These are phyloP conservation scores for Vitis cinerea DNA, from an alignment of 164 flowering plant species.

Conservation along the genomic window DNA sequence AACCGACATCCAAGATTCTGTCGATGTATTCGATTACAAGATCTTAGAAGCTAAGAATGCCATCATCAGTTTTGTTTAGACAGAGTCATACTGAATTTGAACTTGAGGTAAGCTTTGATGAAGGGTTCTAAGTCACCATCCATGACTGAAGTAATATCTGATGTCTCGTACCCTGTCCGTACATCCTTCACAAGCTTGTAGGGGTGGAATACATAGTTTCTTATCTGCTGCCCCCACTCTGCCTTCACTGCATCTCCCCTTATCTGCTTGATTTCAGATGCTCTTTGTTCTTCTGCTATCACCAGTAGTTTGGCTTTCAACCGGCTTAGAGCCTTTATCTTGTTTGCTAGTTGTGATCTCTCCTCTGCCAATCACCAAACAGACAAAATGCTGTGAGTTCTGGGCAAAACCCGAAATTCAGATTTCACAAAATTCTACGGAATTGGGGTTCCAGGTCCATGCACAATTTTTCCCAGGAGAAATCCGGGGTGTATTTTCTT, in stretches of 20 bases:
- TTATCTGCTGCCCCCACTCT: slow-evolving; percentile 97
- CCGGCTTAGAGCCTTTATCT: slow-evolving; percentile 80
- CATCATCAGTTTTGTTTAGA: slow-evolving; percentile 4
- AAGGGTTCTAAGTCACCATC: slow-evolving; percentile 93
- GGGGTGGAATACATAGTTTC: slow-evolving; percentile 97
- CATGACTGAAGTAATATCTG: slow-evolving; percentile 88
- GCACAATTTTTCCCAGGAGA: neutral
- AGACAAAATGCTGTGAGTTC: neutral
- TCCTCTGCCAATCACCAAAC: slow-evolving; percentile 55
- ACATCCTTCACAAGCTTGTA: slow-evolving; percentile 98
- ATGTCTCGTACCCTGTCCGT: slow-evolving; percentile 77
- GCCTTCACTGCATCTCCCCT: slow-evolving; percentile 94
- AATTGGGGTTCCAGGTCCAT: neutral
- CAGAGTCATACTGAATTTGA: slow-evolving; percentile 51
- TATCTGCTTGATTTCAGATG: slow-evolving; percentile 91
- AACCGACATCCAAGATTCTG: too few species aligned
- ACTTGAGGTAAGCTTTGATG: slow-evolving; percentile 80
- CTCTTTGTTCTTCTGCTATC: slow-evolving; percentile 94
- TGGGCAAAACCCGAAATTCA: neutral
- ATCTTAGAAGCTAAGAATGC: neutral
- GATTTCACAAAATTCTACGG: too few species aligned
- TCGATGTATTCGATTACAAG: too few species aligned
- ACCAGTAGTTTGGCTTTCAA: slow-evolving; percentile 91
- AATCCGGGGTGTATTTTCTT: neutral
- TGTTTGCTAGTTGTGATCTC: slow-evolving; percentile 86